phyloP scores from a whole-genome alignment of 164 flowering plant species.

The Protea cynaroides region DNA sequence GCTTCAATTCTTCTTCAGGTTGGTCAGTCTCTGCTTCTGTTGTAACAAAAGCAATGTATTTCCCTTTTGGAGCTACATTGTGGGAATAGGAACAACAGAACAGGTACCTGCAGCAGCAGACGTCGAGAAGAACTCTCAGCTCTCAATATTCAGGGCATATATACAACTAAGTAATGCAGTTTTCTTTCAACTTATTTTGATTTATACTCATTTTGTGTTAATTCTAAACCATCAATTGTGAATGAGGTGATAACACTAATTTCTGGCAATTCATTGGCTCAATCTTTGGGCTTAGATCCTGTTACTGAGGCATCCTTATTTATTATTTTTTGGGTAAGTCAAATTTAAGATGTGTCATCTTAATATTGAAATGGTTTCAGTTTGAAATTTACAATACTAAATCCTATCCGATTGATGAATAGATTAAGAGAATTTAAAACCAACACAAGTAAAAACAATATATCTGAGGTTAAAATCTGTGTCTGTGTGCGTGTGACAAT shows the following conservation, averaged over 20 bases:
- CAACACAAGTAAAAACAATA: too few relatives aligned
- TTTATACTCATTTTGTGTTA: background rate
- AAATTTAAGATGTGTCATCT: too few relatives aligned
- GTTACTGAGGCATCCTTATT: background rate
- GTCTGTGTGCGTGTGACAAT: too few relatives aligned
- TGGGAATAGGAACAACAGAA: constrained; percentile 96
- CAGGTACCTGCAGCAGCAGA: constrained; percentile 57
- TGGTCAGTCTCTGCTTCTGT: constrained; percentile 89
- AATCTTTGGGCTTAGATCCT: background rate
- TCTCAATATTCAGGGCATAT: background rate
- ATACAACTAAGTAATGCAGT: background rate
- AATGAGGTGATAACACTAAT: background rate
- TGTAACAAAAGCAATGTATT: constrained; percentile 88
- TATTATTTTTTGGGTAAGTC: too few relatives aligned
- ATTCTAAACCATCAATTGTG: background rate
- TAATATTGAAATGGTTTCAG: too few relatives aligned
- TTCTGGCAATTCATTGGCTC: background rate
- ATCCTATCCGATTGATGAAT: too few relatives aligned
- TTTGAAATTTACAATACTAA: too few relatives aligned
- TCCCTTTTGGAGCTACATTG: constrained; percentile 94
- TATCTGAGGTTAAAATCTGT: too few relatives aligned
- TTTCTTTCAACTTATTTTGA: background rate
- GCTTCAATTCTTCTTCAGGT: constrained; percentile 79
- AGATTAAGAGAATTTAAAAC: too few relatives aligned
- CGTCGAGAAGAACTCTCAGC: background rate